Evolutionary conservation across 1,284 basidiomycete species (phyloP).

Genomic region (Pseudozyma tsukubaensis): DNA sequence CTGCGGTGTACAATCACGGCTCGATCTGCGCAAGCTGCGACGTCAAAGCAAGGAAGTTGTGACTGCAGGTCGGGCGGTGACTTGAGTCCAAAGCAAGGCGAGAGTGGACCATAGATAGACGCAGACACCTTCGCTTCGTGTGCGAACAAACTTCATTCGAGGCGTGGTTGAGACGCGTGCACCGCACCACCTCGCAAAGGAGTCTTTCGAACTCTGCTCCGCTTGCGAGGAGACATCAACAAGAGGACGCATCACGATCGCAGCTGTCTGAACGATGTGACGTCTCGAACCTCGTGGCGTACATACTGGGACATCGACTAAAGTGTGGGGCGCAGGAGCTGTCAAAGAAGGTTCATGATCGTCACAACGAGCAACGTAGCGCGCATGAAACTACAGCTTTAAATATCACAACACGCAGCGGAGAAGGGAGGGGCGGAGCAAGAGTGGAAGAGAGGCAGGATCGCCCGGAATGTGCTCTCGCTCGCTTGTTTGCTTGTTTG

Average conservation of each 20-base stretch:
- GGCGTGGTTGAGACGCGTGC: slow-evolving; percentile 15
- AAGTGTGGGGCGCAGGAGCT: neutral
- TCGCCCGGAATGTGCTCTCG: slow-evolving; percentile 23
- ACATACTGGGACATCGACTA: neutral
- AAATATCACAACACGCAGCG: neutral
- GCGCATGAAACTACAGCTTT: slow-evolving; percentile 10
- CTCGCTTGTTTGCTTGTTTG: neutral
- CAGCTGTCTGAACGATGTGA: neutral
- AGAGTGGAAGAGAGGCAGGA: neutral
- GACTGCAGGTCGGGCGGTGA: neutral
- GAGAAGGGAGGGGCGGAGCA: too few relatives aligned
- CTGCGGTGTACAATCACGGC: neutral
- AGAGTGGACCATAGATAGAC: too few relatives aligned
- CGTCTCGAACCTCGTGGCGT: slow-evolving; percentile 9
- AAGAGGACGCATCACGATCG: neutral
- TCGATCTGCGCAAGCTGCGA: too few relatives aligned
- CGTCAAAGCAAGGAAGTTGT: neutral
- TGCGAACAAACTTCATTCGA: neutral
- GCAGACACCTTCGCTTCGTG: too few relatives aligned
- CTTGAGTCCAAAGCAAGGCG: too few relatives aligned
- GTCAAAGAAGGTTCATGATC: neutral
- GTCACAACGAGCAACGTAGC: slow-evolving; percentile 10
- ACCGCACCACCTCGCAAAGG: neutral
- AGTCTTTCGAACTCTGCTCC: neutral
- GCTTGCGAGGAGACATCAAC: too few relatives aligned